Conservation (phyloP, 164 flowering plant species). For the Nymphaea thermarum region DNA sequence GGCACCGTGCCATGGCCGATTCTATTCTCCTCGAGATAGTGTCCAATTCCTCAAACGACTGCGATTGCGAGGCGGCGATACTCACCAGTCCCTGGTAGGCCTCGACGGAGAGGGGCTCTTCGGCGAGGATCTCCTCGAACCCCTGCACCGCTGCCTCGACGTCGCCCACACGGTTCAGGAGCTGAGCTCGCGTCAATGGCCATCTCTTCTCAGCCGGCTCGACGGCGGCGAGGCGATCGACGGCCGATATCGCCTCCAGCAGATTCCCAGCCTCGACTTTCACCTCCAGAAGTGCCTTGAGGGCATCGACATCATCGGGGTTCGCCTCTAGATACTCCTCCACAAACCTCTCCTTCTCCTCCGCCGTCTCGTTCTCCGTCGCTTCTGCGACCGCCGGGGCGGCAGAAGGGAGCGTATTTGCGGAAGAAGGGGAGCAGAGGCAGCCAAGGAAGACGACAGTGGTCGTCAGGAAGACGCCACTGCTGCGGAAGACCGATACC, state of each 20-base stretch:
- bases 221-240: conserved; percentile 46
- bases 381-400: conserved; percentile 19
- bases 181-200: conserved; percentile 51
- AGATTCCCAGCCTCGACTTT: conserved; percentile 39
- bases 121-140: conserved; percentile 45
- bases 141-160: conserved; percentile 29
- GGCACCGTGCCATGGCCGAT: conserved; percentile 42
- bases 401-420: conserved; percentile 14
- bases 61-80: conserved; percentile 34
- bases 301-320: conserved; percentile 35
- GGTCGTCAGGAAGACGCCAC: conserved; percentile 14
- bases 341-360: conserved; percentile 30
- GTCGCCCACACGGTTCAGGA: conserved; percentile 38
- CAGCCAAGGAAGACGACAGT: conserved; percentile 38
- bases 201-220: conserved; percentile 57
- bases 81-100: conserved; percentile 67
- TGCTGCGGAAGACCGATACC: not conserved
- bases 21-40: conserved; percentile 37
- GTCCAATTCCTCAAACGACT: conserved; percentile 19
- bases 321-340: conserved; percentile 31
- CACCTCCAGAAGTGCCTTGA: conserved; percentile 49
- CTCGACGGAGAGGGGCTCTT: conserved; percentile 58
- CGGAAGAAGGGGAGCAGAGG: conserved; percentile 28
- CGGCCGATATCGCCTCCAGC: conserved; percentile 34
- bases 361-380: conserved; percentile 3